Conservation (phyloP, 768 basidiomycete genomes). For the Candolleomyces efflorescens region DNA sequence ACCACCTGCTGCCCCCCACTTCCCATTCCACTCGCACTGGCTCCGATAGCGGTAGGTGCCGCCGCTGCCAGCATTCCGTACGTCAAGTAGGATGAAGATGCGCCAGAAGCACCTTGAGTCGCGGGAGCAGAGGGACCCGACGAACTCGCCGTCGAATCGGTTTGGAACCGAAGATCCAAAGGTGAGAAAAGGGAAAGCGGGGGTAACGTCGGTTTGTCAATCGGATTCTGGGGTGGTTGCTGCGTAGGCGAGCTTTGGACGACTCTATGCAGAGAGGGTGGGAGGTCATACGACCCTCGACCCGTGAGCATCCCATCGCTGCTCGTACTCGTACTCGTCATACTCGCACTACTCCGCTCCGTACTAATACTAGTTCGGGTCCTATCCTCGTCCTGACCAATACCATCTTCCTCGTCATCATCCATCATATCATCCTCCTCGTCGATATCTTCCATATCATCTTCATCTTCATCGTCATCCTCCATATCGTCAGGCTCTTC, state of each 20-base stretch:
- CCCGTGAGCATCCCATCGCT: slow-evolving; percentile 1
- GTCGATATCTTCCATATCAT: slow-evolving; percentile 30
- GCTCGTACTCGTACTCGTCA: slow-evolving; percentile 7
- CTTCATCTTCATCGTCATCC: slow-evolving; percentile 32
- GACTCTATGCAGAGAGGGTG: not conserved
- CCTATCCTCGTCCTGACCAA: slow-evolving; percentile 21
- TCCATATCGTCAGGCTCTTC: slow-evolving; percentile 28
- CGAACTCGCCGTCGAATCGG: not conserved
- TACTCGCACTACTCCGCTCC: too few species aligned
- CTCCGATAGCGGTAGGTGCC: too few species aligned
- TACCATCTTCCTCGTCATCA: slow-evolving; percentile 13
- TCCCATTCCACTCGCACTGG: too few species aligned
- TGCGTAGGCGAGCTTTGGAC: not conserved
- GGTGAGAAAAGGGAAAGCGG: not conserved
- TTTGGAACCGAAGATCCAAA: slow-evolving; percentile 2
- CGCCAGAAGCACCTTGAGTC: too few species aligned
- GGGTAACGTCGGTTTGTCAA: not conserved
- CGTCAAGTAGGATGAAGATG: not conserved
- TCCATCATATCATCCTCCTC: slow-evolving; percentile 1
- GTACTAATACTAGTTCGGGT: slow-evolving; percentile 18
- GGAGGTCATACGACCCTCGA: slow-evolving; percentile 7
- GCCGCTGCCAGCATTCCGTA: not conserved
- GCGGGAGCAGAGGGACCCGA: too few species aligned
- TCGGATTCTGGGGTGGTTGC: not conserved
- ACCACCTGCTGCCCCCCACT: not conserved